Percentiles rank a stretch among this genome's conserved stretches.
Conservation (phyloP, 768 basidiomycete species). For the Lactarius evosmus region DNA sequence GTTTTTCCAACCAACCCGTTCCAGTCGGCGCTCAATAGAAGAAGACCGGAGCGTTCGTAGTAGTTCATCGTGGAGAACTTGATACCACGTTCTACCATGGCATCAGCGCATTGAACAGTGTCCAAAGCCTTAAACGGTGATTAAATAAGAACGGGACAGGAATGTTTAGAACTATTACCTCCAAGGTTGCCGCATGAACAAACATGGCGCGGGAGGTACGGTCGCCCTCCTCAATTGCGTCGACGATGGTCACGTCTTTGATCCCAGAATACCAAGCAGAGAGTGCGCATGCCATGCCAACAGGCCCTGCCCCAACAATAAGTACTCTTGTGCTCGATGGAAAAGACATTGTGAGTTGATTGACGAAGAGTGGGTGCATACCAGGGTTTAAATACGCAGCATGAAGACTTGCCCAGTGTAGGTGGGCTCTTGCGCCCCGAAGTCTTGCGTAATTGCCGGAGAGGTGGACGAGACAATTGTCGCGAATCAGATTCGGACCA, state of each 20-base stretch:
- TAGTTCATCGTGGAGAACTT: conserved; percentile 33
- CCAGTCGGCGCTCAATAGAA: conserved; percentile 36
- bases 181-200: conserved; percentile 52
- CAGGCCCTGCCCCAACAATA: conserved; percentile 50
- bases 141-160: conserved; percentile 31
- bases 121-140: conserved; percentile 45
- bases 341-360: conserved; percentile 30
- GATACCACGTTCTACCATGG: conserved; percentile 39
- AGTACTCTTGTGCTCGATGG: conserved; percentile 42
- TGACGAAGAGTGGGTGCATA: background rate
- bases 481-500: too few species aligned
- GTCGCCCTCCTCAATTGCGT: conserved; percentile 36
- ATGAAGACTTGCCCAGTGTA: too few species aligned
- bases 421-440: too few species aligned
- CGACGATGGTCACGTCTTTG: conserved; percentile 44
- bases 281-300: conserved; percentile 46
- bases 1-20: conserved; percentile 40
- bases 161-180: conserved; percentile 35
- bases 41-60: conserved; percentile 32
- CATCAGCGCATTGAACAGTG: conserved; percentile 41
- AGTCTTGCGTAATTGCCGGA: too few species aligned
- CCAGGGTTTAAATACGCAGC: conserved; percentile 3
- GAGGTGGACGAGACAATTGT: too few species aligned
- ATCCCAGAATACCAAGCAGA: conserved; percentile 44
- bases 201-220: conserved; percentile 46